Percentiles rank a stretch among this genome's conserved stretches.
These are phyloP conservation scores for Artemisia argyi DNA, from an alignment of 129 eudicot genomes.

Conservation along the genomic window DNA sequence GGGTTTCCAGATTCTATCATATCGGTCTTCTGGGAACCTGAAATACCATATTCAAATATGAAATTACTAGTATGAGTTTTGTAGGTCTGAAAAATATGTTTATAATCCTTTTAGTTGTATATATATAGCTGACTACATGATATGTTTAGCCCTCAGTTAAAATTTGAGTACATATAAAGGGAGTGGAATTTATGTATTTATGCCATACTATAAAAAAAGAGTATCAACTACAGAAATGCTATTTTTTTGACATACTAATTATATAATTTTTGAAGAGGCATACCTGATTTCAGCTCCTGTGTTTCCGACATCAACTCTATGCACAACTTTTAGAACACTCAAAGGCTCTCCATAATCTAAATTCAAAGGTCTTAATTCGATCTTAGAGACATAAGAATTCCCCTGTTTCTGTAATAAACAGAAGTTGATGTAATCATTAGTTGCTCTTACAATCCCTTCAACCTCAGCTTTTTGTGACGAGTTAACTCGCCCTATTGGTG, in stretches of 20 bases:
- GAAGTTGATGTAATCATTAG: conserved; percentile 35
- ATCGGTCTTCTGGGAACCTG: conserved; percentile 65
- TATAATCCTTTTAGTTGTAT: too few relatives aligned
- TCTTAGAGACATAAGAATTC: conserved; percentile 54
- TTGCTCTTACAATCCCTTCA: conserved; percentile 59
- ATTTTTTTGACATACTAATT: background rate
- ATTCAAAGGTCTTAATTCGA: conserved; percentile 53
- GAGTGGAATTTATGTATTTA: too few relatives aligned
- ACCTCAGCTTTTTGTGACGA: conserved; percentile 39
- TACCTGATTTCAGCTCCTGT: conserved; percentile 53
- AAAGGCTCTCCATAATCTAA: conserved; percentile 42
- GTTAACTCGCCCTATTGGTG: conserved; percentile 49
- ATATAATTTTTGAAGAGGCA: background rate
- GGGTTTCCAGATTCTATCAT: conserved; percentile 66
- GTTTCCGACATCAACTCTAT: conserved; percentile 65
- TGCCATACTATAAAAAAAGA: too few relatives aligned
- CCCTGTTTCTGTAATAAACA: conserved; percentile 52
- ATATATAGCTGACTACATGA: too few relatives aligned
- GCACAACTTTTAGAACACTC: conserved; percentile 45
- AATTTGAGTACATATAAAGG: too few relatives aligned
- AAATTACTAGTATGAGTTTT: too few relatives aligned
- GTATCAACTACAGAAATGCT: background rate
- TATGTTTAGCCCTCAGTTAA: too few relatives aligned
- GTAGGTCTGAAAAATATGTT: too few relatives aligned
- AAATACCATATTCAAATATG: conserved; percentile 23